A percentile compares a stretch with the other conserved stretches of the same genome.
phyloP scores from a whole-genome alignment of 257 asterid species.

The Cruciata laevipes region DNA sequence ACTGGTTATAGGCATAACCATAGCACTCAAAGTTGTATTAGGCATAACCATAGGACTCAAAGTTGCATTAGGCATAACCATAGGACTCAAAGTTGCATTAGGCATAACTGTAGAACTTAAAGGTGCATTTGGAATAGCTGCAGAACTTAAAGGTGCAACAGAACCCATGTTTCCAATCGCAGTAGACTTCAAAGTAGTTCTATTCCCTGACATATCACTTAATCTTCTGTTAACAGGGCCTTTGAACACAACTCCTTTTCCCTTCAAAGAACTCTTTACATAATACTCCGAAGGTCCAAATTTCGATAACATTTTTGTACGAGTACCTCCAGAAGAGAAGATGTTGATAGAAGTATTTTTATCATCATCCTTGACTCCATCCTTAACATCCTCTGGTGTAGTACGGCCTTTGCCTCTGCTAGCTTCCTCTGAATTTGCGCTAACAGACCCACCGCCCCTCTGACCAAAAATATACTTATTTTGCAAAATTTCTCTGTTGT shows the following conservation, averaged over 20 bases:
- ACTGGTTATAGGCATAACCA: constrained; percentile 30
- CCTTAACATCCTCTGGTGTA: constrained; percentile 38
- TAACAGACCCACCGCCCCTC: constrained; percentile 51
- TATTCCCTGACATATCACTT: constrained; percentile 25
- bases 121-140: constrained; percentile 33
- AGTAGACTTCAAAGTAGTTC: constrained; percentile 28
- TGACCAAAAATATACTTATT: constrained; percentile 51
- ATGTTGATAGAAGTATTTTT: constrained; percentile 33
- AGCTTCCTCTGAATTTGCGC: constrained; percentile 38
- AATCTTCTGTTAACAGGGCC: constrained; percentile 35
- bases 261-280: constrained; percentile 62
- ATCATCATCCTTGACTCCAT: constrained; percentile 32
- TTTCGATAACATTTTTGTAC: constrained; percentile 72
- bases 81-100: constrained; percentile 27
- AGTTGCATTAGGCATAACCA: constrained; percentile 31
- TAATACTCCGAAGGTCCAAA: constrained; percentile 78
- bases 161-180: constrained; percentile 25
- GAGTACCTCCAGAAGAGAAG: constrained; percentile 55
- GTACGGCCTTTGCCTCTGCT: constrained; percentile 51
- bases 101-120: constrained; percentile 22
- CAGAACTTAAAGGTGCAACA: constrained; percentile 24
- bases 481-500: constrained; percentile 44
- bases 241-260: constrained; percentile 68
- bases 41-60: constrained; percentile 22
- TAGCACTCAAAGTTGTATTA: constrained; percentile 27